Conservation (phyloP, 768 basidiomycete genomes). For the Termitomyces heimii region DNA sequence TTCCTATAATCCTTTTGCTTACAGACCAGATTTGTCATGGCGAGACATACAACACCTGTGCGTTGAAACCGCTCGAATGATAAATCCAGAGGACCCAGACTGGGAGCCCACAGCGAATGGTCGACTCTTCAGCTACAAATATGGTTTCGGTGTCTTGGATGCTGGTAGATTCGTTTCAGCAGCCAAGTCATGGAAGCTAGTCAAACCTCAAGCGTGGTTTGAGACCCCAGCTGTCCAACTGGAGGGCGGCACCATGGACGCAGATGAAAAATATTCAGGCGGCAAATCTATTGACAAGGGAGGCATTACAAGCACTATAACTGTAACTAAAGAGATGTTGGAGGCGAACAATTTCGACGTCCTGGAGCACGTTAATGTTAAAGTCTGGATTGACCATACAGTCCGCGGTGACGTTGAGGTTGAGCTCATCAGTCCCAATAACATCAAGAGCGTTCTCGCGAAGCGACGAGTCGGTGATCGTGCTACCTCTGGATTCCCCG, state of each 20-base stretch:
- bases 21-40: conserved; percentile 92
- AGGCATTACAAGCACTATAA: conserved; percentile 61
- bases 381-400: conserved; percentile 89
- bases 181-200: conserved; percentile 76
- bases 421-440: conserved; percentile 78
- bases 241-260: conserved; percentile 52
- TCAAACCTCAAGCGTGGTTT: conserved; percentile 94
- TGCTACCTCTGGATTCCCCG: conserved; percentile 68
- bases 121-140: conserved; percentile 76
- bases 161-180: conserved; percentile 77
- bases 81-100: conserved; percentile 89
- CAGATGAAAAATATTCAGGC: conserved; percentile 46
- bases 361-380: conserved; percentile 89
- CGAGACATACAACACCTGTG: conserved; percentile 92
- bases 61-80: conserved; percentile 64
- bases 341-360: conserved; percentile 72
- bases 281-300: conserved; percentile 60
- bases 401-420: conserved; percentile 92
- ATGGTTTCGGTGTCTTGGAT: conserved; percentile 89
- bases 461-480: conserved; percentile 61
- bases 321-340: conserved; percentile 63
- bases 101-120: conserved; percentile 83
- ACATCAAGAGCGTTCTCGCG: conserved; percentile 81
- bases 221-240: conserved; percentile 68
- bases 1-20: conserved; percentile 4